These are phyloP conservation scores for Cytospora leucostoma DNA, from an alignment of 2,329 filamentous ascomycete genomes.

Conservation along the genomic window DNA sequence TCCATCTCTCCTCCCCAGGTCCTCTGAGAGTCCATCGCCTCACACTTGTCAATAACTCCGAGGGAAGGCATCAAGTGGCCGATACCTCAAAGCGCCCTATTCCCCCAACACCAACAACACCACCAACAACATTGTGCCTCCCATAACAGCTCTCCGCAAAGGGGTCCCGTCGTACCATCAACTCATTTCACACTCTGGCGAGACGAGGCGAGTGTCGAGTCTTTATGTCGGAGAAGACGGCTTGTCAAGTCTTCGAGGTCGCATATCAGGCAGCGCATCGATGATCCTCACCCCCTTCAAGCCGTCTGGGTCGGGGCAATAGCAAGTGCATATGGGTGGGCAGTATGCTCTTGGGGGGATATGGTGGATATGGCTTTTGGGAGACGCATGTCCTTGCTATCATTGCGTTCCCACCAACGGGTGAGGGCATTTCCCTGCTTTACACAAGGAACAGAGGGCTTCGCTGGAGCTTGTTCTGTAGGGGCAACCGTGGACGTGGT, in stretches of 20 bases:
- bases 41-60: not conserved
- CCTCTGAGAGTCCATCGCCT: not conserved
- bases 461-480: constrained; percentile 20
- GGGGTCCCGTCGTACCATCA: not conserved
- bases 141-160: not conserved
- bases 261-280: constrained; percentile 5
- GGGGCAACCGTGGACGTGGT: constrained; percentile 25
- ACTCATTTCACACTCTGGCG: not conserved
- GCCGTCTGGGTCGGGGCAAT: not conserved
- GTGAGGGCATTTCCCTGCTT: constrained; percentile 17
- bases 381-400: not conserved
- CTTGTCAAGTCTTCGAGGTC: not conserved
- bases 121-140: not conserved
- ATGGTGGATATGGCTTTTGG: not conserved
- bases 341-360: not conserved
- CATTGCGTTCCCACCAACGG: constrained; percentile 1
- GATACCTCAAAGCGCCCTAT: not conserved
- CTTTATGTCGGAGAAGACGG: not conserved
- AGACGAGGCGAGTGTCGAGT: not conserved
- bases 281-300: not conserved
- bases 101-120: not conserved
- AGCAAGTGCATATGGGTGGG: not conserved
- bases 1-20: not conserved
- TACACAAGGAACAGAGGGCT: constrained; percentile 24
- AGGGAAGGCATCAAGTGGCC: not conserved